phyloP scores from a whole-genome alignment of 805 yeast genomes.

The Metschnikowia borealis region DNA sequence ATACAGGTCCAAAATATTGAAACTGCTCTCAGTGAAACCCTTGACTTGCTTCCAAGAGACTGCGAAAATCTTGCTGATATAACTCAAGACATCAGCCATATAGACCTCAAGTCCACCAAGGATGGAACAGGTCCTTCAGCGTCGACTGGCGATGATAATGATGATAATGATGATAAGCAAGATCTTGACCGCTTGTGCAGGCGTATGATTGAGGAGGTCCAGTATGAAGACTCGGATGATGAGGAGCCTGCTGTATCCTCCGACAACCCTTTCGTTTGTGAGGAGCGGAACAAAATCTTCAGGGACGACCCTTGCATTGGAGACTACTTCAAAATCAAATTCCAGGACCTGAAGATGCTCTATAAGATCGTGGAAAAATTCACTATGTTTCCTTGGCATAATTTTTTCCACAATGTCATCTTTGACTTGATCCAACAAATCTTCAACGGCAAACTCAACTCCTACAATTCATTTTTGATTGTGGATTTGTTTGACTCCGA shows the following conservation, averaged over 20 bases:
- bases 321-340: constrained; percentile 76
- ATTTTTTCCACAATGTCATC: constrained; percentile 93
- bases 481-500: constrained; percentile 26
- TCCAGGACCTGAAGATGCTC: constrained; percentile 70
- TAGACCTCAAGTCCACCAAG: neutral
- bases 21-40: constrained; percentile 32
- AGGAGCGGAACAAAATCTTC: constrained; percentile 28
- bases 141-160: neutral
- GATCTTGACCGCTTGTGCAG: constrained; percentile 19
- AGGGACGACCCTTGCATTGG: constrained; percentile 72
- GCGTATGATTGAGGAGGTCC: constrained; percentile 22
- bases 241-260: constrained; percentile 43
- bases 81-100: neutral
- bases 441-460: constrained; percentile 87
- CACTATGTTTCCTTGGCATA: constrained; percentile 91
- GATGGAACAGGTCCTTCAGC: neutral
- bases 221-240: constrained; percentile 37
- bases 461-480: constrained; percentile 60
- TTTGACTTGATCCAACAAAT: constrained; percentile 95
- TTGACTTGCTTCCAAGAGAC: constrained; percentile 8
- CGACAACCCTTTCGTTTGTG: constrained; percentile 41
- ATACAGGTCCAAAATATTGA: constrained; percentile 42
- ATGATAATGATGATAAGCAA: neutral
- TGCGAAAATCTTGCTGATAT: neutral
- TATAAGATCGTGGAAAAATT: constrained; percentile 68